These are phyloP conservation scores for Avicennia marina DNA, from an alignment of 257 asterid genomes.

Conservation along the genomic window DNA sequence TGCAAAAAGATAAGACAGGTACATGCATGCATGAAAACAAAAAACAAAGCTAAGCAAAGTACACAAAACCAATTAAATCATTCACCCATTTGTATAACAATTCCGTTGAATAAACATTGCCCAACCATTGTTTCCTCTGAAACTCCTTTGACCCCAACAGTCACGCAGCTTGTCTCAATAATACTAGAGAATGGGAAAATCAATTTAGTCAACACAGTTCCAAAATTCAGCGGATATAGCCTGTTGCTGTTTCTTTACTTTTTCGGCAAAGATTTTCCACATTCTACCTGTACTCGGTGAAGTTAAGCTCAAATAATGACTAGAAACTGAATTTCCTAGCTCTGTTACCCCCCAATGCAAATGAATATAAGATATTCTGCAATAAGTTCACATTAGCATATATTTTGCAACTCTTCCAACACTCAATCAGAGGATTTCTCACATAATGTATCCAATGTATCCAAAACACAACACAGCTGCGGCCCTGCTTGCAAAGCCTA, in stretches of 20 bases:
- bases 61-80: too few species aligned
- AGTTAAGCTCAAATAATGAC: neutral
- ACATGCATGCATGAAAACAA: neutral
- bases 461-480: too few species aligned
- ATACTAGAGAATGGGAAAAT: neutral
- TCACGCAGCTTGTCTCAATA: neutral
- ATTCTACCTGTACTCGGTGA: neutral
- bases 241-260: neutral
- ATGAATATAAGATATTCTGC: too few species aligned
- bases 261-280: neutral
- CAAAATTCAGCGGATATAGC: slow-evolving; percentile 1
- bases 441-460: too few species aligned
- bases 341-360: too few species aligned
- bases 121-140: neutral
- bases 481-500: slow-evolving; percentile 9
- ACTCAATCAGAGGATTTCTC: too few species aligned
- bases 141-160: too few species aligned
- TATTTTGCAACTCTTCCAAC: too few species aligned
- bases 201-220: slow-evolving; percentile 1
- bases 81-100: too few species aligned
- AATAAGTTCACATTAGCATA: too few species aligned
- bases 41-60: too few species aligned
- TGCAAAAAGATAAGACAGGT: neutral
- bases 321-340: slow-evolving; percentile 8
- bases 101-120: too few species aligned